Base-by-base conservation (phyloP, 2,329 filamentous ascomycete species). In the Arthrobotrys sphaeroides region DNA sequence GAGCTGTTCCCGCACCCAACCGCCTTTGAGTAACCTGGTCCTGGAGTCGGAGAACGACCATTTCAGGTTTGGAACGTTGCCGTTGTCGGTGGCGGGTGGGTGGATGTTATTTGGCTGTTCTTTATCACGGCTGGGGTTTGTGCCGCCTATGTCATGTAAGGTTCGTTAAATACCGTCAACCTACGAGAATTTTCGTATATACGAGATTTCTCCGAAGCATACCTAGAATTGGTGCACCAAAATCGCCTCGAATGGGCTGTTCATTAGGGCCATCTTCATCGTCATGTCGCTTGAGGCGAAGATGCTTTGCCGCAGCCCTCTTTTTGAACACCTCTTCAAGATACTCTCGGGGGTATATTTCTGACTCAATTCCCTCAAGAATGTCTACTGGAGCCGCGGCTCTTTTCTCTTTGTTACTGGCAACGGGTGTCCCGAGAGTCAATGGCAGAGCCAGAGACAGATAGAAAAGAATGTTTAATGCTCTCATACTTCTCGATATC, bases 1-100 rank as follows among this genome's bases (percentile, higher is more conserved):
- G 64, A 90, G 87, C 79, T 90, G 88, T 81, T 90, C 86, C 22
- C 89, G 85, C 0, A 88, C 86, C 89, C 89, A 91, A 1, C 90
- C 89, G 0, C 89, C 89, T 24, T 85, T 86, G 16, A 73, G 33
- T 3, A 77, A 42, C 45, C 70, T 75, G 2, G 70, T 75, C 20
- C 64, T 68, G 1, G 70, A 75, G 47, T 75, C 70, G 6, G 73
- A 73, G 20, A 73, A 73, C 0, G 68, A 53, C 66, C 55, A 74
- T 42, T 74, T 62, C 18, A 74, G 83, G 79, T 91, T 91, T 0
- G 87, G 87, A 0, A 91, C 89, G 9, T 86, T 83, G 13, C 89
- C 90, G 53, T 84, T 85, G 79, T 91, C 89, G 0, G 89, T 90
- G 13, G 84, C 83, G 78, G 90, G 86, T 51, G 84, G 84, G 12